A percentile compares a stretch with the other conserved stretches of the same genome.
phyloP scores from a whole-genome alignment of 1,139 yeast genomes.

The Candida tetrigidarum region DNA sequence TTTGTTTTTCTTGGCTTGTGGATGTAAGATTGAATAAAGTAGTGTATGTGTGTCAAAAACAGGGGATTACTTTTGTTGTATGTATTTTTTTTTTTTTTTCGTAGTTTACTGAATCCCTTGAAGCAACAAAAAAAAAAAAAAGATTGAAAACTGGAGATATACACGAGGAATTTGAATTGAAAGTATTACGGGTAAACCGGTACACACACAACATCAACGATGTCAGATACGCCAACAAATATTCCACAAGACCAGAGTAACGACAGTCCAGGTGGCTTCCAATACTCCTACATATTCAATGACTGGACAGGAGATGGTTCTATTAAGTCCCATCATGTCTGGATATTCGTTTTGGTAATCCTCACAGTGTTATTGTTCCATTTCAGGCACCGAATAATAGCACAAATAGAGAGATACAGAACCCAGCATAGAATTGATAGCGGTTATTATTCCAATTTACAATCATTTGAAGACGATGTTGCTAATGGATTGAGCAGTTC shows the following conservation, averaged over 20 bases:
- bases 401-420: constrained; percentile 29
- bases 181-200: not conserved
- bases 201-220: not conserved
- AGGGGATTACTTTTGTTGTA: too few relatives aligned
- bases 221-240: not conserved
- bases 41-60: too few relatives aligned
- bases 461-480: constrained; percentile 59
- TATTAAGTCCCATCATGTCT: constrained; percentile 11
- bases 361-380: constrained; percentile 20
- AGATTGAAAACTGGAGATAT: not conserved
- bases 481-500: constrained; percentile 69
- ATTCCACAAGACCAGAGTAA: not conserved
- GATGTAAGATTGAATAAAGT: too few relatives aligned
- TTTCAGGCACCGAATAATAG: constrained; percentile 29
- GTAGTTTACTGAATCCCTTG: too few relatives aligned
- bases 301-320: not conserved
- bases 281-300: not conserved
- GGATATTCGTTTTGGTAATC: constrained; percentile 4
- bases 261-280: not conserved
- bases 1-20: too few relatives aligned
- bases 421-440: constrained; percentile 24
- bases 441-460: constrained; percentile 20
- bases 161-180: not conserved
- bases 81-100: too few relatives aligned
- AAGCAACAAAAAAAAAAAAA: not conserved